Conservation (phyloP, 176 grass and related monocot genomes). For the Oryza nivara region DNA sequence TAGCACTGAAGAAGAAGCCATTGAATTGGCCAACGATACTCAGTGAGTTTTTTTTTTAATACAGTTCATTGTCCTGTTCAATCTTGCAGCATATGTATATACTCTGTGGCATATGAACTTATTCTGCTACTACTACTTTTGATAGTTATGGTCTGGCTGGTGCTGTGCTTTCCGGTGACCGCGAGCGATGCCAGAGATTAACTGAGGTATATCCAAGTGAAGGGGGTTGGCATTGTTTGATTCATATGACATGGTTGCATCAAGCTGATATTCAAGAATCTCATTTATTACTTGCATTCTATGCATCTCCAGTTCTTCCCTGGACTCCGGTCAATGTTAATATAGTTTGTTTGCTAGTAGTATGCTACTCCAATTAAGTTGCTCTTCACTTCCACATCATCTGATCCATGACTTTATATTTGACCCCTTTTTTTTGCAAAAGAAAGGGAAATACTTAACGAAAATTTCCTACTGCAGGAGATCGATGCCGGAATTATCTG, state of each 20-base stretch:
- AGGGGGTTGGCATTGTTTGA: not conserved
- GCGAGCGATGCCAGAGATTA: constrained; percentile 77
- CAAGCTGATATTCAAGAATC: not conserved
- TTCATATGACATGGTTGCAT: not conserved
- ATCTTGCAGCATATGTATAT: not conserved
- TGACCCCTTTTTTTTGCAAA: not conserved
- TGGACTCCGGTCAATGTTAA: not conserved
- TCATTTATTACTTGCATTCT: not conserved
- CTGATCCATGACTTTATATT: no score
- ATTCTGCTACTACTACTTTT: not conserved
- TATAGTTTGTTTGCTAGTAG: not conserved
- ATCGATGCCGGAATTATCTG: constrained; percentile 75
- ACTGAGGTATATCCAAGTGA: constrained; percentile 72
- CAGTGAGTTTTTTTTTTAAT: constrained; percentile 53
- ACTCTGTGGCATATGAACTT: not conserved
- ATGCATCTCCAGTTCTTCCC: not conserved
- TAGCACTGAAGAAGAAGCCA: constrained; percentile 91
- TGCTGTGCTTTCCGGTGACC: constrained; percentile 81
- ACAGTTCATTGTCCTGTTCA: not conserved
- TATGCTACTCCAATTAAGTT: not conserved
- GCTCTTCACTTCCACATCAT: not conserved
- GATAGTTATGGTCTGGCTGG: constrained; percentile 84
- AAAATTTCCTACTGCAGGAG: constrained; percentile 38
- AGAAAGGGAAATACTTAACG: not conserved
- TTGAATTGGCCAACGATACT: constrained; percentile 92